These are phyloP conservation scores for Fagopyrum homotropicum DNA, from an alignment of 148 eudicot species.

Conservation along the genomic window DNA sequence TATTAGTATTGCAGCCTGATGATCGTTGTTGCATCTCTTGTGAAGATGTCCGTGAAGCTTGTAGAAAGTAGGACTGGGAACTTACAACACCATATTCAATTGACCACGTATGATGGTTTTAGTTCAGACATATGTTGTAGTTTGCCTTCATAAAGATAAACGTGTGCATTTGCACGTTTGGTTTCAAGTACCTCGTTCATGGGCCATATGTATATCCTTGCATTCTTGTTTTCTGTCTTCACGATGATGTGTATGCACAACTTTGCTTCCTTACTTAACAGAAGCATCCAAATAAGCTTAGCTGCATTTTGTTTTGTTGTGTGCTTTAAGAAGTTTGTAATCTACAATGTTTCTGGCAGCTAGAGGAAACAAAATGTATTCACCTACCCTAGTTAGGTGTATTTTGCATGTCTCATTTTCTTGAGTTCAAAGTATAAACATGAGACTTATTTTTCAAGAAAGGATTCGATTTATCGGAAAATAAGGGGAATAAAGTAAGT, in stretches of 20 bases:
- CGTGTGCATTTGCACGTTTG: neutral
- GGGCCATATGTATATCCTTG: neutral
- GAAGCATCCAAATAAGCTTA: neutral
- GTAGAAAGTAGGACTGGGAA: constrained; percentile 90
- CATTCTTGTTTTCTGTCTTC: neutral
- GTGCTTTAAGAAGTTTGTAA: too few relatives aligned
- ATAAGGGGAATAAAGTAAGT: neutral
- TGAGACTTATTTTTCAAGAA: neutral
- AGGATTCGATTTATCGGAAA: neutral
- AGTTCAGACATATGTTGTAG: neutral
- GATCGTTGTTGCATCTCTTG: constrained; percentile 83
- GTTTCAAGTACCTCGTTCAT: neutral
- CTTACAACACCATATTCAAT: constrained; percentile 72
- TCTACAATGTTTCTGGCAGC: too few relatives aligned
- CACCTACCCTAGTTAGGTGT: too few relatives aligned
- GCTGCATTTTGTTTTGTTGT: neutral
- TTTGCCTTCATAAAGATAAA: neutral
- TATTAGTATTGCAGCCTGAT: constrained; percentile 46
- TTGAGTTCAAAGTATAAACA: too few relatives aligned
- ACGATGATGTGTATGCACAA: neutral
- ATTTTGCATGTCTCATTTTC: too few relatives aligned
- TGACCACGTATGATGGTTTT: constrained; percentile 67
- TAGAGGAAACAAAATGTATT: too few relatives aligned
- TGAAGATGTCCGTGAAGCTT: constrained; percentile 98
- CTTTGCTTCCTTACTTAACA: neutral